phyloP scores from a whole-genome alignment of 331 rosid genomes.

The Malus hybrid region DNA sequence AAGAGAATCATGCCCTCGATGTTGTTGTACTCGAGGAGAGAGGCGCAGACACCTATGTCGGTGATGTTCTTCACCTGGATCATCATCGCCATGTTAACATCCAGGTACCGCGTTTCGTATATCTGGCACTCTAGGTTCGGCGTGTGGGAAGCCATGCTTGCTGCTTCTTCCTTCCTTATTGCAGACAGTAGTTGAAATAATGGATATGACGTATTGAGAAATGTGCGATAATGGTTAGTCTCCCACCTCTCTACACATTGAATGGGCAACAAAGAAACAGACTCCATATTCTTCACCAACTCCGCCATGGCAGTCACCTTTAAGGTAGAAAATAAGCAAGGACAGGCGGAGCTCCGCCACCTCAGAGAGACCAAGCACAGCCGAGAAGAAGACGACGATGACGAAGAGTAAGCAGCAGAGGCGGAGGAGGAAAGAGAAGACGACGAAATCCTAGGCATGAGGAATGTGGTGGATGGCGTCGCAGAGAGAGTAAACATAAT shows the following conservation, averaged over 20 bases:
- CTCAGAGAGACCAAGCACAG: slow-evolving; percentile 28
- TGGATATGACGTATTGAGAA: slow-evolving; percentile 27
- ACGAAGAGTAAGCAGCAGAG: slow-evolving; percentile 9
- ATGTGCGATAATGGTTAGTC: slow-evolving; percentile 37
- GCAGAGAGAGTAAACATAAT: slow-evolving; percentile 51
- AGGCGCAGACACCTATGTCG: slow-evolving; percentile 95
- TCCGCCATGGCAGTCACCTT: slow-evolving; percentile 41
- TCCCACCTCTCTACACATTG: slow-evolving; percentile 14
- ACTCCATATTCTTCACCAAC: slow-evolving; percentile 30
- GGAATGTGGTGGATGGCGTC: slow-evolving; percentile 31
- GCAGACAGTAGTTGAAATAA: slow-evolving; percentile 33
- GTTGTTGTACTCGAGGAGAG: slow-evolving; percentile 89
- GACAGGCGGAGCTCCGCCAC: slow-evolving; percentile 13
- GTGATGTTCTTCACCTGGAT: slow-evolving; percentile 95
- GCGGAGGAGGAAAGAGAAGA: slow-evolving; percentile 3
- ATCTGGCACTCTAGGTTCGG: slow-evolving; percentile 86
- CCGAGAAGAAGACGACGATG: slow-evolving; percentile 16
- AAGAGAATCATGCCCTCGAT: slow-evolving; percentile 38
- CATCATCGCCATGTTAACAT: slow-evolving; percentile 98
- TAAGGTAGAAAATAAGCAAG: slow-evolving; percentile 25
- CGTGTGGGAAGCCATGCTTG: slow-evolving; percentile 62
- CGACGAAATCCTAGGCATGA: slow-evolving; percentile 44
- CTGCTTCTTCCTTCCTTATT: slow-evolving; percentile 63
- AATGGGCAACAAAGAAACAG: slow-evolving; percentile 1
- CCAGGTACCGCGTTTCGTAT: slow-evolving; percentile 89